Evolutionary conservation across 176 grass and related monocot species (phyloP).

Genomic region (Carex littledalei): DNA sequence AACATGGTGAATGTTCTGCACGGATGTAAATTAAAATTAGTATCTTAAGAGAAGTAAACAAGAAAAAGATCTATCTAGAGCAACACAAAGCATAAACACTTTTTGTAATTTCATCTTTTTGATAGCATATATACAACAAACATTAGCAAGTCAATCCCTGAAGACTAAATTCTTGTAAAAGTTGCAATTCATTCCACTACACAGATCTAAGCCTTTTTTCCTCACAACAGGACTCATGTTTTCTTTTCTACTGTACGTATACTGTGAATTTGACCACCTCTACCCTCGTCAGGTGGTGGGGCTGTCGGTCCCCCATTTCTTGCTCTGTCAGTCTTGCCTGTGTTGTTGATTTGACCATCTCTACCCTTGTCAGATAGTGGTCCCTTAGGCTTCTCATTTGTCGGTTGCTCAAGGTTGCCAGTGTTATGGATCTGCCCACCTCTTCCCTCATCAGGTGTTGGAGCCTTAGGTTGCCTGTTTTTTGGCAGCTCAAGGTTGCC

Average conservation of each 20-base stretch:
- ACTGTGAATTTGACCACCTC: neutral
- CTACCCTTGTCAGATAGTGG: conserved; percentile 2
- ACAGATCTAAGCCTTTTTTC: neutral
- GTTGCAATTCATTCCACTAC: neutral
- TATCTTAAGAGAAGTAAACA: neutral
- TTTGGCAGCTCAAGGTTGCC: neutral
- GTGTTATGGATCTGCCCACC: neutral
- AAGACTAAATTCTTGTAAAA: neutral
- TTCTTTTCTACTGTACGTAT: neutral
- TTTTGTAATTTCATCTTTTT: neutral
- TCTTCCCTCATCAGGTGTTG: neutral
- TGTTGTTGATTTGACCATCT: neutral
- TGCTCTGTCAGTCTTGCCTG: neutral
- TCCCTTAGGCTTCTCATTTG: neutral
- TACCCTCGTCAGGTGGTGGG: conserved; percentile 5
- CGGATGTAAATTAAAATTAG: neutral
- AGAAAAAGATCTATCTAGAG: neutral
- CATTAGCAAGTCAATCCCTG: neutral
- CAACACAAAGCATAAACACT: neutral
- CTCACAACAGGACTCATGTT: neutral
- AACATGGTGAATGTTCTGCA: neutral
- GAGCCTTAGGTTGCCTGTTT: neutral
- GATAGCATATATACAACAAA: neutral
- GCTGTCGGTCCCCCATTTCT: neutral
- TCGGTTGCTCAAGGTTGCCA: neutral